Conservation (phyloP, 495 filamentous ascomycete species). For the Polyplosphaeria fusca region DNA sequence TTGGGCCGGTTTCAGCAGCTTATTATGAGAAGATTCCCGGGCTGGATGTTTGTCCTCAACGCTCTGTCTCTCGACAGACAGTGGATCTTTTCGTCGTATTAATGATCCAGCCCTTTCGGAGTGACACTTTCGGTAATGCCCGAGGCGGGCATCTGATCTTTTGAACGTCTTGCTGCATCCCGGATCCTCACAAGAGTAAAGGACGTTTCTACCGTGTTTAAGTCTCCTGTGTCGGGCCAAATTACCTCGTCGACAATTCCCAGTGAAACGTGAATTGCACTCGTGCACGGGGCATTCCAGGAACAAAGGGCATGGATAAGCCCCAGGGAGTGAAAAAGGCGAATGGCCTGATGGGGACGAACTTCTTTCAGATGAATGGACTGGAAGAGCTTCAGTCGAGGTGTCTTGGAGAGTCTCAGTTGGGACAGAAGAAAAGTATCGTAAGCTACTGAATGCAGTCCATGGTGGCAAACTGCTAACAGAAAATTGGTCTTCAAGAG, state of each 20-base stretch:
- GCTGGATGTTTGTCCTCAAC: not conserved
- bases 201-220: not conserved
- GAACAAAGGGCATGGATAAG: not conserved
- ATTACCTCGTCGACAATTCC: not conserved
- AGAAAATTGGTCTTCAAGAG: too few species aligned
- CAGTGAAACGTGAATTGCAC: not conserved
- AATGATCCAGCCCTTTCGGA: not conserved
- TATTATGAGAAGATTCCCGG: slow-evolving; percentile 43
- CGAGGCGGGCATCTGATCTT: not conserved
- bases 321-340: not conserved
- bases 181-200: not conserved
- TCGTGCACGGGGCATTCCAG: not conserved
- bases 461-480: too few species aligned
- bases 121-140: not conserved
- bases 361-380: too few species aligned
- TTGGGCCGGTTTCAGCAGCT: not conserved
- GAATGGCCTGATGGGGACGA: too few species aligned
- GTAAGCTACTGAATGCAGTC: too few species aligned
- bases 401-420: too few species aligned
- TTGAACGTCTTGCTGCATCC: not conserved
- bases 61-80: not conserved
- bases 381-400: too few species aligned
- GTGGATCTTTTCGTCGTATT: not conserved
- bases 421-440: too few species aligned
- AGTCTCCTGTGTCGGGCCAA: not conserved